Percentiles rank a stretch among this genome's conserved stretches.
Conservation (phyloP, 345 rosid genomes). For the Clausena lansium region DNA sequence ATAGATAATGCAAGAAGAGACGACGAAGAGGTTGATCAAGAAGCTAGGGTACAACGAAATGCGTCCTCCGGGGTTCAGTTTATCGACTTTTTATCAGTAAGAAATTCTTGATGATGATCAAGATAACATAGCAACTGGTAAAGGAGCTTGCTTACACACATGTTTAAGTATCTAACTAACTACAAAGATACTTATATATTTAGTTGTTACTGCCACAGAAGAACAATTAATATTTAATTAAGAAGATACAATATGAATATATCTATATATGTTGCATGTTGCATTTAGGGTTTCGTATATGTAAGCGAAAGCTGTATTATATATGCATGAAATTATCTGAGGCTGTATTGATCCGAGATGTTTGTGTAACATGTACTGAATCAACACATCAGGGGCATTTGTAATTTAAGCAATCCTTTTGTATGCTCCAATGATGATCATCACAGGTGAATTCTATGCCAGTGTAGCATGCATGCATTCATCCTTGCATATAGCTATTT, state of each 20-base stretch:
- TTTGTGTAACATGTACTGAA: neutral
- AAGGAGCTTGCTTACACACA: neutral
- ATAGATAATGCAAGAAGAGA: constrained; percentile 43
- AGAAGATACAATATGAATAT: neutral
- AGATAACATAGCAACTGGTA: neutral
- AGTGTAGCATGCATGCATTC: no score
- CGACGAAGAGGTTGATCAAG: constrained; percentile 51
- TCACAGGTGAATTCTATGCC: no score
- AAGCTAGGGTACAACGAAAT: constrained; percentile 26
- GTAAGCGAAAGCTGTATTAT: neutral
- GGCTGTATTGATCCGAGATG: neutral
- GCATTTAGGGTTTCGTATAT: neutral
- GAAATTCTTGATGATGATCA: constrained; percentile 23
- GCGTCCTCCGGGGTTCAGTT: constrained; percentile 31
- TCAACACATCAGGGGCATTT: neutral
- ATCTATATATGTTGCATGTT: neutral
- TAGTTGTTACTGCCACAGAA: neutral
- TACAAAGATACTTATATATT: neutral
- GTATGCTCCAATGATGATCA: neutral
- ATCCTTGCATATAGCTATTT: no score
- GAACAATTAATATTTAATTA: neutral
- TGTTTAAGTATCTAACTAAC: constrained; percentile 4
- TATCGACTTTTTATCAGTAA: constrained; percentile 62
- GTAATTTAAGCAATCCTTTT: neutral
- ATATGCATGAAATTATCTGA: neutral